Percentiles rank a stretch among this genome's conserved stretches.
Evolutionary conservation across 2,329 filamentous ascomycete genomes (phyloP).

Genomic region (Colletotrichum cereale): DNA sequence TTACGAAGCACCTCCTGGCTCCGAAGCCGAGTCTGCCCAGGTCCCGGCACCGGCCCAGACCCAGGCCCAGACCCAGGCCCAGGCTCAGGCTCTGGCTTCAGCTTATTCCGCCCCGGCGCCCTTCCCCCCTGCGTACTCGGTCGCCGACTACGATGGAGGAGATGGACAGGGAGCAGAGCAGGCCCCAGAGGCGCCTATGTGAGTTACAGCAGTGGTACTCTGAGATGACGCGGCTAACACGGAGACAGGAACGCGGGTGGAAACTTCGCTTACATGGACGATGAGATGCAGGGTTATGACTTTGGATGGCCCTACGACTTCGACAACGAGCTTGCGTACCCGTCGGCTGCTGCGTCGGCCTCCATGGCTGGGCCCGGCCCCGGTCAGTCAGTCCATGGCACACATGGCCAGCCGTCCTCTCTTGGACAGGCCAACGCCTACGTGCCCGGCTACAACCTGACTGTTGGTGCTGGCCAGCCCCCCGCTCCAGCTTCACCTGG

Average conservation of each 20-base stretch:
- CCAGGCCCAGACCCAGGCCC: too few species aligned
- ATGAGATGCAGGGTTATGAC: too few species aligned
- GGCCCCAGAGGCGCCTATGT: neutral
- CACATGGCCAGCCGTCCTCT: too few species aligned
- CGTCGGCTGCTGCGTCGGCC: too few species aligned
- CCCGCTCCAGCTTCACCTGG: neutral
- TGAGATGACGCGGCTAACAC: neutral
- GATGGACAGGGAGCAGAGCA: neutral
- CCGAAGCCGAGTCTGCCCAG: neutral
- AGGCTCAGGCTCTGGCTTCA: neutral
- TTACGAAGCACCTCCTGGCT: neutral
- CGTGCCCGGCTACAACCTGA: neutral
- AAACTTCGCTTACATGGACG: fast-evolving
- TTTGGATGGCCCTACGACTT: too few species aligned
- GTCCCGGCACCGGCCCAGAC: neutral
- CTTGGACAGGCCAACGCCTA: too few species aligned
- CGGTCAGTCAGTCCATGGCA: too few species aligned
- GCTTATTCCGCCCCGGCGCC: neutral
- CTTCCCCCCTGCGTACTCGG: fast-evolving
- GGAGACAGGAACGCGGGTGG: neutral
- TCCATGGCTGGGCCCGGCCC: too few species aligned
- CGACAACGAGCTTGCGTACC: too few species aligned
- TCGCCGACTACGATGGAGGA: neutral
- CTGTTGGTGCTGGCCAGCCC: neutral
- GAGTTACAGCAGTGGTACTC: neutral